Base-by-base conservation (phyloP, 2,329 filamentous ascomycete genomes). In the Claviceps sp. region DNA sequence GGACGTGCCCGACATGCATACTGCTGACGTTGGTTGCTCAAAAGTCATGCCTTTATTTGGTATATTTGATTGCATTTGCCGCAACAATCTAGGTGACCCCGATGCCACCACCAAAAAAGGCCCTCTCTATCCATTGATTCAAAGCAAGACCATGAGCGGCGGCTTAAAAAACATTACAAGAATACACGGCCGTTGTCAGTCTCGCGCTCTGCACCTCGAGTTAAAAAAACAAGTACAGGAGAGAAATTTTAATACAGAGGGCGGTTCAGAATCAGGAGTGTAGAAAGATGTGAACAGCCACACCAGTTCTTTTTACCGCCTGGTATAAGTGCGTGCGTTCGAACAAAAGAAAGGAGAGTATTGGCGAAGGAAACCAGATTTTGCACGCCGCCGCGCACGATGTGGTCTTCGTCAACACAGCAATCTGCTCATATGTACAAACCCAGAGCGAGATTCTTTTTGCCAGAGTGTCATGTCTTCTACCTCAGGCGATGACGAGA, bases 1-100 rank as follows among this genome's bases (percentile, higher is more conserved):
- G 22, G 22, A 34, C 1, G 16, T 48, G 4, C n/a, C 4, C 34
- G 22, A 24, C 18, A 34, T 34, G 30, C 30, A 34, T 34, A 34
- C 30, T 26, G 42, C 30, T 34, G 4, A 30, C 9, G 22, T 38
- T 38, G 34, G 40, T 34, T 34, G 9, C 34, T 14, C 2, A 50
- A 46, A 30, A 18, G 5, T 20, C 22, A 22, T 24, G 37, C 20
- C 22, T 34, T 37, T 38, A 6, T 22, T 37, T 50, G 20, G 34
- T 59, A 56, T 18, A 48, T 41, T 59, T 56, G 55, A 40, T 50
- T 52, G 54, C 58, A 57, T 61, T 58, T 58, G 55, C 59, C 58
- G 52, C 56, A 56, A 34, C 53, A 51, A 43, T 40, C 46, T 50
- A 47, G 30, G 40, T 26, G 47, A 30, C 20, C 47, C 37, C 16